Evolutionary conservation across 2,329 filamentous ascomycete genomes (phyloP).

Genomic region (Fusarium sp.): DNA sequence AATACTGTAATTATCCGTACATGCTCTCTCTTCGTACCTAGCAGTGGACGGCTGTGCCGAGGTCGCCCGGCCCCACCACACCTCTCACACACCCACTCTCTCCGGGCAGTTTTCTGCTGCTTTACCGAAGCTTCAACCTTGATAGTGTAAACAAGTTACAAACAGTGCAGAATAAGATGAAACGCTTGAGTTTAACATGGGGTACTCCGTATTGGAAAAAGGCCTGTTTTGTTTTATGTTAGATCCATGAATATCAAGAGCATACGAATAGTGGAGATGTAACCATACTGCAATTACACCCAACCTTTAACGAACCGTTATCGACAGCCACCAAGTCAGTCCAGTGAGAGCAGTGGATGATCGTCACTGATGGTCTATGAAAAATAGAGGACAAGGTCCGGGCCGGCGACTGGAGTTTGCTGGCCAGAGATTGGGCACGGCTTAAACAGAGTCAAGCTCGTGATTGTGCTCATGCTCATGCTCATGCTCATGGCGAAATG

Average conservation of each 20-base stretch:
- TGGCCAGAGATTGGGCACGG: neutral
- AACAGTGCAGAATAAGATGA: conserved; percentile 8
- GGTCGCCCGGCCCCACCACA: conserved; percentile 34
- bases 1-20: no score
- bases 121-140: conserved; percentile 10
- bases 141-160: neutral
- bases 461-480: conserved; percentile 9
- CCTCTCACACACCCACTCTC: conserved; percentile 26
- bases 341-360: conserved; percentile 27
- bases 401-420: neutral
- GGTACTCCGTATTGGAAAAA: neutral
- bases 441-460: conserved; percentile 9
- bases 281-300: neutral
- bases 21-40: no score
- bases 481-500: conserved; percentile 38
- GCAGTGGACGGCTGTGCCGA: conserved; percentile 6
- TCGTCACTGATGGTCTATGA: conserved; percentile 19
- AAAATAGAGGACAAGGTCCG: conserved; percentile 30
- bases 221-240: neutral
- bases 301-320: neutral
- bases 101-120: conserved; percentile 16
- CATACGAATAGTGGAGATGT: neutral
- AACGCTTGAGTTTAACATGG: neutral
- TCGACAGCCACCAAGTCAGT: neutral
- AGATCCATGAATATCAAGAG: neutral